Conservation (phyloP, 305 asterid species). For the Fraxinus xanthoxyloides region DNA sequence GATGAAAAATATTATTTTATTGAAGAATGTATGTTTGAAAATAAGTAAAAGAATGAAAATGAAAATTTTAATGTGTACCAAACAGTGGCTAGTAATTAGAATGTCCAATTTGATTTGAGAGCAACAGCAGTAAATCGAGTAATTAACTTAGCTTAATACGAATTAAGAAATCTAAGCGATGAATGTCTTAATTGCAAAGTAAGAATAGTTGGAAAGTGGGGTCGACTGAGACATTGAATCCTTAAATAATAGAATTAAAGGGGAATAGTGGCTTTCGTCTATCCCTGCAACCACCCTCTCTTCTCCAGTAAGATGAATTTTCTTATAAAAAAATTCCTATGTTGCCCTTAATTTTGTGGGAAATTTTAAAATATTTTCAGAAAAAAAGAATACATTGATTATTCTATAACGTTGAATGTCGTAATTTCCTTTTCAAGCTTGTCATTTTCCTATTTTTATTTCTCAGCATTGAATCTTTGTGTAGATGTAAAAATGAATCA, state of each 20-base stretch:
- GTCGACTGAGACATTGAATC: neutral
- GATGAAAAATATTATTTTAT: no score
- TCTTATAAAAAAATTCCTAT: neutral
- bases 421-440: constrained; percentile 23
- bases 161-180: neutral
- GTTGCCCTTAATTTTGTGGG: neutral
- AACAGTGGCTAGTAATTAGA: no score
- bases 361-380: neutral
- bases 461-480: neutral
- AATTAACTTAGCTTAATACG: neutral
- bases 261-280: neutral
- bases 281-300: neutral
- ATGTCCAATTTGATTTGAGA: neutral
- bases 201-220: constrained; percentile 17
- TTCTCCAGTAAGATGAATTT: neutral
- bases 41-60: no score
- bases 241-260: neutral
- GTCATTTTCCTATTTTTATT: neutral
- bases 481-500: neutral
- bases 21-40: no score
- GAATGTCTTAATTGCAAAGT: constrained; percentile 24
- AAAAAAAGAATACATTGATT: neutral
- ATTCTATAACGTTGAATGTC: constrained; percentile 2
- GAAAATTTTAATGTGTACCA: no score
- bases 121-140: neutral